Base-by-base conservation (phyloP, 2,329 filamentous ascomycete genomes). In the Didymella keratinophila region DNA sequence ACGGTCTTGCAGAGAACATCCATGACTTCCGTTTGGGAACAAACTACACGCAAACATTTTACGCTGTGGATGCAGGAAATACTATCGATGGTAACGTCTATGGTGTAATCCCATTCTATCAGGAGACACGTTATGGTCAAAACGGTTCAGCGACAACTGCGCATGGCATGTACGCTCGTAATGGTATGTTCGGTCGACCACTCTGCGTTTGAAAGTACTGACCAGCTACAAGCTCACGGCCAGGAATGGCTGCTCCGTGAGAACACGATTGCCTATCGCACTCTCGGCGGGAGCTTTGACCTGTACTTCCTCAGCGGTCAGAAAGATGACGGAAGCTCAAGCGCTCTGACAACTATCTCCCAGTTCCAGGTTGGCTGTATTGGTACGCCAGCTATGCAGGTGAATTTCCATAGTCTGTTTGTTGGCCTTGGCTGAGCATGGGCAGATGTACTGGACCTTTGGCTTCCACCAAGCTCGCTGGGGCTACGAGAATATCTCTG, bases 401-500 rank as follows among this genome's bases (percentile, higher is more conserved):
- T 56, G 16, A 93, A 93, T 44, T 14, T 32, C 5, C 8, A 4
- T 14, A 8, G 8, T 32, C 30, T 12, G 14, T 14, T 12, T 5
- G 12, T 32, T 32, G 30, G 14, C 11, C 30, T 7, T 32, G 30
- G 14, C 18, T 50, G 10, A 52, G 12, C 1, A 9, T 37, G 4
- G 0, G 2, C 14, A 58, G 45, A 55, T 52, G 53, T 63, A 63
- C 78, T 93, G 86, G 81, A 87, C 88, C 0, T 86, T 94, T 60
- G 91, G 91, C 1, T 93, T 84, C 70, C 91, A 94, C 63, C 90
- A 95, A 73, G 92, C 89, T 68, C 84, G 89, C 57, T 93, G 90
- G 87, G 91, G 91, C 1, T 94, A 93, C 72, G 78, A 83, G 30
- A 67, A 65, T 21, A 60, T 62, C 14, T 59, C 60, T 1, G 60